Percentiles rank a stretch among this genome's conserved stretches.
These are phyloP conservation scores for Thamnidium elegans DNA, from an alignment of 192 early-diverging fungal species.

Conservation along the genomic window DNA sequence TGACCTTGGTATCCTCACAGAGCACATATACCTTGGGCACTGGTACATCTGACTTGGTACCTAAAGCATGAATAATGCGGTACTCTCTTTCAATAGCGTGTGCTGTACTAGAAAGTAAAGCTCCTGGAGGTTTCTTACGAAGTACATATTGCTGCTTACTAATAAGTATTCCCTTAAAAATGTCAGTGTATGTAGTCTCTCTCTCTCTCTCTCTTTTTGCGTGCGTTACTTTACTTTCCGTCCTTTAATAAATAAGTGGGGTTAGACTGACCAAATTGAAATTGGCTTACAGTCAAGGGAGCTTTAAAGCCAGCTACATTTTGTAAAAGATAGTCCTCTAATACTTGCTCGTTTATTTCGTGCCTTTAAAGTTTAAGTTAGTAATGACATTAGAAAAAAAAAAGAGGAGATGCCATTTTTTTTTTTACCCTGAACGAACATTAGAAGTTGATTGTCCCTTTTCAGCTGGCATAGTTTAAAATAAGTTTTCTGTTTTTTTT, in stretches of 20 bases:
- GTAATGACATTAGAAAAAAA: neutral
- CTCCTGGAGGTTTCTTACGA: constrained; percentile 90
- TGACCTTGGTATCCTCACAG: constrained; percentile 76
- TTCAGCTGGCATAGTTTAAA: constrained; percentile 2
- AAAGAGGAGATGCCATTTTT: neutral
- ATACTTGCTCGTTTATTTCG: constrained; percentile 56
- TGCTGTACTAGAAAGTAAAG: constrained; percentile 78
- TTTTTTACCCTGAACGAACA: constrained; percentile 31
- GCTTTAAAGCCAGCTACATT: constrained; percentile 49
- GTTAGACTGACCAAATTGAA: constrained; percentile 90
- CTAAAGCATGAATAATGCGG: constrained; percentile 74
- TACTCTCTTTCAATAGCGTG: constrained; percentile 94
- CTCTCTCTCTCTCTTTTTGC: no score
- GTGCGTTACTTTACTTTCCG: constrained; percentile 45
- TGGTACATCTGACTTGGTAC: constrained; percentile 60
- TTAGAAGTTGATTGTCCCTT: constrained; percentile 30
- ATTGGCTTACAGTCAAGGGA: constrained; percentile 79
- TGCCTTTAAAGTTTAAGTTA: constrained; percentile 32
- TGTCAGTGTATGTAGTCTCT: no score
- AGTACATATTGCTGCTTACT: constrained; percentile 72
- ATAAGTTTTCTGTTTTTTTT: no score
- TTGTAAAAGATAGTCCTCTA: constrained; percentile 59
- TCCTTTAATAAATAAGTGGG: constrained; percentile 88
- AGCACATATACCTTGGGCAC: constrained; percentile 84
- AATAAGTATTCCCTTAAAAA: neutral